These are phyloP conservation scores for Ceratobasidium papillatum DNA, from an alignment of 1,284 basidiomycete species.

Conservation along the genomic window DNA sequence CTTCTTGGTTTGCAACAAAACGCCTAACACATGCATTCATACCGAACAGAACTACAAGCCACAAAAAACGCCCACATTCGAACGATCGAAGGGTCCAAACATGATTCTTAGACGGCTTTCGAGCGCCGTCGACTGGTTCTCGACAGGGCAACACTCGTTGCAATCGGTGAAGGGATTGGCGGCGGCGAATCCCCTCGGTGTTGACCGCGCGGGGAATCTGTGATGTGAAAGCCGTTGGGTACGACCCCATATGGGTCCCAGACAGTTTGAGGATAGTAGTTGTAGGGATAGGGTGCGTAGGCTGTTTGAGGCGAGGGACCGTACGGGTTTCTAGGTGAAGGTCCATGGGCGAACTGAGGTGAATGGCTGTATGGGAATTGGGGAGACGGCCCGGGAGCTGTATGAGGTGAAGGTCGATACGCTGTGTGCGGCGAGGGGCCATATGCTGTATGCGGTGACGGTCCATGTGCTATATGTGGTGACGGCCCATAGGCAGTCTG, in stretches of 20 bases:
- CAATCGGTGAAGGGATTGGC: constrained; percentile 34
- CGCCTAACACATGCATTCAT: too few relatives aligned
- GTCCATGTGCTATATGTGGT: not conserved
- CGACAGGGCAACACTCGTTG: constrained; percentile 5
- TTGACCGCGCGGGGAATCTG: not conserved
- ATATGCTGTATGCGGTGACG: not conserved
- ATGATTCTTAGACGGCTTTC: not conserved
- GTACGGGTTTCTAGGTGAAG: not conserved
- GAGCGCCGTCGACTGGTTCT: constrained; percentile 3
- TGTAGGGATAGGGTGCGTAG: constrained; percentile 2
- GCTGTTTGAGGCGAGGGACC: not conserved
- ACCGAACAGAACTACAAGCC: not conserved
- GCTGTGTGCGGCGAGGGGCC: constrained; percentile 23
- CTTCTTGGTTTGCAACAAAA: too few relatives aligned
- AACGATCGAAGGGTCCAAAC: too few relatives aligned
- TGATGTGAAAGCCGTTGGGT: not conserved
- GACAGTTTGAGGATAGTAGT: constrained; percentile 15
- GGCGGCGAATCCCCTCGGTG: constrained; percentile 31
- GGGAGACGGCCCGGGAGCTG: not conserved
- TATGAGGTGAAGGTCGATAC: constrained; percentile 6
- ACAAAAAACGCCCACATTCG: not conserved
- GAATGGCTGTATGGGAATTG: too few relatives aligned
- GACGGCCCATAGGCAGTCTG: not conserved
- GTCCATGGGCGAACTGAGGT: not conserved
- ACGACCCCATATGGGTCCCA: constrained; percentile 2